Conservation (phyloP, 192 early-diverging fungal species). For the Fimicolochytrium jonesii region DNA sequence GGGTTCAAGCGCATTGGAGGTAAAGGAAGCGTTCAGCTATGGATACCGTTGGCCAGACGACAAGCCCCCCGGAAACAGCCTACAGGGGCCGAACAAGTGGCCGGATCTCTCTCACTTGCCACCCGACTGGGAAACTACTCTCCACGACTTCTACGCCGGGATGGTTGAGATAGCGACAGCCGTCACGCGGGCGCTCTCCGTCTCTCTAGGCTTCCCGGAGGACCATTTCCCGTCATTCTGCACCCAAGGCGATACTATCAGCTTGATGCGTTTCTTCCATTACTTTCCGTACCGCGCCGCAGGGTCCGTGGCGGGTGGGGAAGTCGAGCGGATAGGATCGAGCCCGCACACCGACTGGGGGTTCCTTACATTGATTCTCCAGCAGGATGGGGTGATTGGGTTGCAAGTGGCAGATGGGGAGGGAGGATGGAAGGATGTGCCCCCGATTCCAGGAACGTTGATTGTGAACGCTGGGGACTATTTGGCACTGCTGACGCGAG, state of each 20-base stretch:
- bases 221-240: slow-evolving; percentile 31
- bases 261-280: slow-evolving; percentile 53
- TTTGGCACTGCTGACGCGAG: slow-evolving; percentile 50
- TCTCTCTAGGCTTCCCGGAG: slow-evolving; percentile 25
- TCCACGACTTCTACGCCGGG: slow-evolving; percentile 34
- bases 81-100: slow-evolving; percentile 55
- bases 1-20: slow-evolving; percentile 49
- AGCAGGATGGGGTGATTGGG: slow-evolving; percentile 40
- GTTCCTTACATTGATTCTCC: slow-evolving; percentile 54
- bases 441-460: slow-evolving; percentile 39
- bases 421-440: slow-evolving; percentile 45
- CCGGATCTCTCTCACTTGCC: slow-evolving; percentile 23
- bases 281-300: slow-evolving; percentile 40
- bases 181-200: slow-evolving; percentile 37
- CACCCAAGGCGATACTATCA: slow-evolving; percentile 44
- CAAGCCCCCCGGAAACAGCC: slow-evolving; percentile 30
- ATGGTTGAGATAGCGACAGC: slow-evolving; percentile 37
- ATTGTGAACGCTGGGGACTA: slow-evolving; percentile 66
- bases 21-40: slow-evolving; percentile 60
- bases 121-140: slow-evolving; percentile 6
- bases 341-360: slow-evolving; percentile 58
- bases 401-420: slow-evolving; percentile 43
- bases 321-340: slow-evolving; percentile 30
- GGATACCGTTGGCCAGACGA: slow-evolving; percentile 39
- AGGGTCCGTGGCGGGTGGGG: background rate